Conservation (phyloP, 2,329 filamentous ascomycete genomes). For the Sporothrix pseudoabietina region DNA sequence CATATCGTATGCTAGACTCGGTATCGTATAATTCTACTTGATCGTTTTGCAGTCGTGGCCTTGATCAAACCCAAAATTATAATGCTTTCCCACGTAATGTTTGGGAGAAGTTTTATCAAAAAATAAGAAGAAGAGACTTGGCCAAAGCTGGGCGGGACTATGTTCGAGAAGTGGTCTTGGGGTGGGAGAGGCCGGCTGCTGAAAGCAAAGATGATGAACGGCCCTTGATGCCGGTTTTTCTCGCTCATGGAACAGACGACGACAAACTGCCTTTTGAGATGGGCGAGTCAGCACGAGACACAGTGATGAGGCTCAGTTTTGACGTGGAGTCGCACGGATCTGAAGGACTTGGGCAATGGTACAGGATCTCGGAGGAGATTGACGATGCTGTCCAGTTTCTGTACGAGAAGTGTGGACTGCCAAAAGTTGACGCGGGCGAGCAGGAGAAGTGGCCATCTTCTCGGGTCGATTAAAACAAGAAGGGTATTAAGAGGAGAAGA, state of each 20-base stretch:
- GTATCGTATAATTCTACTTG: neutral
- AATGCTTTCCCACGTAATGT: neutral
- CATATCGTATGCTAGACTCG: neutral
- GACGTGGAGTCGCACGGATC: neutral
- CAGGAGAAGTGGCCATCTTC: too few relatives aligned
- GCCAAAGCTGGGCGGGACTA: too few relatives aligned
- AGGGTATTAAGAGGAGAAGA: too few relatives aligned
- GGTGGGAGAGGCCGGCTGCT: neutral
- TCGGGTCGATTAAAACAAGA: too few relatives aligned
- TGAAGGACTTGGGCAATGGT: neutral
- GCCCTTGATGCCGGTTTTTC: neutral
- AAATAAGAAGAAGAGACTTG: too few relatives aligned
- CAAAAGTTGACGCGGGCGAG: too few relatives aligned
- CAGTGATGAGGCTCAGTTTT: neutral
- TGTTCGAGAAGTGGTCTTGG: neutral
- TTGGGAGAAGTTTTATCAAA: neutral
- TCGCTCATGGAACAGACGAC: neutral
- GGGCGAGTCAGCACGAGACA: neutral
- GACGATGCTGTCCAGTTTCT: neutral
- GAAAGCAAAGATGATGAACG: neutral
- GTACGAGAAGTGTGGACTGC: too few relatives aligned
- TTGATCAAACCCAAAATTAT: neutral
- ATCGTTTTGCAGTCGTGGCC: conserved; percentile 1
- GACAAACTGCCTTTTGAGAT: neutral
- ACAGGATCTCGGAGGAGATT: neutral